Evolutionary conservation across 176 grass and related monocot species (phyloP), one percentile per base, ranked within the genome.

Genomic region (Leersia perrieri): DNA sequence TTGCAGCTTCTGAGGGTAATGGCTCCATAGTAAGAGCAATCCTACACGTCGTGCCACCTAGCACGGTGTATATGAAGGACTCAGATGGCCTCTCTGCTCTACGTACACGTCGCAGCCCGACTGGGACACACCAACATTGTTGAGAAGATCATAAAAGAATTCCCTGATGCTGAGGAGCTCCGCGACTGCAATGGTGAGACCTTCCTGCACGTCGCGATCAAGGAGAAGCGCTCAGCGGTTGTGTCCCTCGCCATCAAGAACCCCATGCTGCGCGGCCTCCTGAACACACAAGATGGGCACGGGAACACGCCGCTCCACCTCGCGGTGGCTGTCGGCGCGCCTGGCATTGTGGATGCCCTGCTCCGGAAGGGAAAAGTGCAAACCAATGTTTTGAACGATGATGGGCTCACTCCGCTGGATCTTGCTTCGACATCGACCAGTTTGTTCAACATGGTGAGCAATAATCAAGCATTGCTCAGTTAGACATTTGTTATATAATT

Each of bases 291-390:
- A 30, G 85, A 87, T 8, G 3, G 35, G 38, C 36, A 62, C 0
- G 71, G 85, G 11, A 87, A 87, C 38, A 87, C 85, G 71, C 29
- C 78, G 3, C 78, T 76, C n/a, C 85, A 81, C 11, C 16, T 70
- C 0, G 85, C 70, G 4, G 85, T 76, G 51, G 63, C 42, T 0
- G 70, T 63, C 0, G 47, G 84, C 2, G 11, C 22, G n/a, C 10
- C 35, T 0, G 0, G 0, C 18, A 27, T 66, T 8, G 84, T 11
- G 18, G 13, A 80, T 2, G 26, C 16, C 33, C 33, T 86, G 42
- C 20, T 80, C 0, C 3, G 20, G 5, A 27, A 25, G 4, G 84
- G 76, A 3, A 33, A 66, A 16, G 76, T 55, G 2, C 41, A 1
- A 1, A n/a, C 49, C 0, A 15, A 87, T 1, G 63, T 74, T 0